phyloP scores from a whole-genome alignment of 371 early-diverging fungal species.

The Chytridiales sp. region DNA sequence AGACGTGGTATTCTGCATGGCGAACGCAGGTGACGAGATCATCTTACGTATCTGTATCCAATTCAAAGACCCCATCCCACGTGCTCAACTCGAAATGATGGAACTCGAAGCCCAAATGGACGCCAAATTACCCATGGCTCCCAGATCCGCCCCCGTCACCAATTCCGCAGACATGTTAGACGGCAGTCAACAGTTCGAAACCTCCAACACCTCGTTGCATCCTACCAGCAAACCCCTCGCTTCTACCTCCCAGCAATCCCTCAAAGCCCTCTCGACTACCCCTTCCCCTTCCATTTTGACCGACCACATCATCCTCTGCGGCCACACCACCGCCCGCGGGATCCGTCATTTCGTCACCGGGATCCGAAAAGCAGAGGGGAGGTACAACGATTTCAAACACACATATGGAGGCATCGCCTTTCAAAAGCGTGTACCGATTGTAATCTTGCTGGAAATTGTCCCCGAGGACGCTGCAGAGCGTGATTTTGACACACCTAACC shows the following conservation, averaged over 20 bases:
- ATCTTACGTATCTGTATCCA: slow-evolving; percentile 40
- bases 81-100: slow-evolving; percentile 28
- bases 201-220: slow-evolving; percentile 4
- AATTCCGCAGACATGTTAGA: neutral
- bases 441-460: slow-evolving; percentile 21
- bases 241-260: slow-evolving; percentile 4
- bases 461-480: neutral
- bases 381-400: neutral
- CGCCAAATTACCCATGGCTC: slow-evolving; percentile 20
- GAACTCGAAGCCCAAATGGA: slow-evolving; percentile 38
- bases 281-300: too few species aligned
- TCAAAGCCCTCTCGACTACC: slow-evolving; percentile 2
- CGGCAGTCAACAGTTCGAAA: neutral
- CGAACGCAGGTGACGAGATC: slow-evolving; percentile 41
- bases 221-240: neutral
- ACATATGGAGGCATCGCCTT: neutral
- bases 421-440: slow-evolving; percentile 24
- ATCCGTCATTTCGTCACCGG: slow-evolving; percentile 43
- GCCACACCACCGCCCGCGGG: slow-evolving; percentile 38
- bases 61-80: slow-evolving; percentile 36
- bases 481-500: neutral
- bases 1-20: slow-evolving; percentile 43
- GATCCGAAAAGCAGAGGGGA: slow-evolving; percentile 26
- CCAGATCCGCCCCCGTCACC: neutral
- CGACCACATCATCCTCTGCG: slow-evolving; percentile 48